Conservation (phyloP, 768 basidiomycete genomes). For the Mycena filopes region DNA sequence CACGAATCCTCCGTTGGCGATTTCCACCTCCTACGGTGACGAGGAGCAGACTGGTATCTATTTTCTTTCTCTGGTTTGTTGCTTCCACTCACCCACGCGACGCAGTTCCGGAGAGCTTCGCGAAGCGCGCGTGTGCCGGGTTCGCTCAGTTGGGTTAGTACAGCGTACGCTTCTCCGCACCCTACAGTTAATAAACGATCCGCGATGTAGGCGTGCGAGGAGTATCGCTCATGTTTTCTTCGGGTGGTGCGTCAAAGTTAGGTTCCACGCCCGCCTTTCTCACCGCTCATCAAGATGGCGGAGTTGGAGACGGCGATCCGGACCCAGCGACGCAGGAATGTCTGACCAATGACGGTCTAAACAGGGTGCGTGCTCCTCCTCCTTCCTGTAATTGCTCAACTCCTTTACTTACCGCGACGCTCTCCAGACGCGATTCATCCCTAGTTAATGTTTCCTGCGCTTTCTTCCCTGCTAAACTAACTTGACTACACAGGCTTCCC, state of each 20-base stretch:
- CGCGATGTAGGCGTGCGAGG: constrained; percentile 57
- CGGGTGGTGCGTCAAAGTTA: constrained; percentile 59
- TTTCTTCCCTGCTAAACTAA: neutral
- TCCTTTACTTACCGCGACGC: neutral
- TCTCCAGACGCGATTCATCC: constrained; percentile 30
- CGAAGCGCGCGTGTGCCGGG: constrained; percentile 54
- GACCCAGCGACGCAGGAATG: constrained; percentile 55
- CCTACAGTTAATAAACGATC: neutral
- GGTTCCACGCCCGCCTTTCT: constrained; percentile 42
- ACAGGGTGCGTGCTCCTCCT: constrained; percentile 37
- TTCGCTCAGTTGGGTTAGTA: constrained; percentile 58
- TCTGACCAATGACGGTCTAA: constrained; percentile 57
- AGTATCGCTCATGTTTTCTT: constrained; percentile 58
- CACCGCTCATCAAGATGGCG: constrained; percentile 53
- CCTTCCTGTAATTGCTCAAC: neutral
- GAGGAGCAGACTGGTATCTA: constrained; percentile 63
- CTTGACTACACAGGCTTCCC: constrained; percentile 23
- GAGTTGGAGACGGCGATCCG: constrained; percentile 61
- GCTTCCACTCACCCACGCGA: constrained; percentile 4
- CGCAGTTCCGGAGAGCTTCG: constrained; percentile 56
- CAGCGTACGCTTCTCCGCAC: too few species aligned
- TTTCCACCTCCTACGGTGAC: constrained; percentile 66
- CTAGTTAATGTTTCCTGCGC: constrained; percentile 3
- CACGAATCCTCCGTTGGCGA: constrained; percentile 52
- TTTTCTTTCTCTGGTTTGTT: neutral